A percentile compares a stretch with the other conserved stretches of the same genome.
These are phyloP conservation scores for Thyridium curvatum DNA, from an alignment of 2,329 filamentous ascomycete genomes.

Conservation along the genomic window DNA sequence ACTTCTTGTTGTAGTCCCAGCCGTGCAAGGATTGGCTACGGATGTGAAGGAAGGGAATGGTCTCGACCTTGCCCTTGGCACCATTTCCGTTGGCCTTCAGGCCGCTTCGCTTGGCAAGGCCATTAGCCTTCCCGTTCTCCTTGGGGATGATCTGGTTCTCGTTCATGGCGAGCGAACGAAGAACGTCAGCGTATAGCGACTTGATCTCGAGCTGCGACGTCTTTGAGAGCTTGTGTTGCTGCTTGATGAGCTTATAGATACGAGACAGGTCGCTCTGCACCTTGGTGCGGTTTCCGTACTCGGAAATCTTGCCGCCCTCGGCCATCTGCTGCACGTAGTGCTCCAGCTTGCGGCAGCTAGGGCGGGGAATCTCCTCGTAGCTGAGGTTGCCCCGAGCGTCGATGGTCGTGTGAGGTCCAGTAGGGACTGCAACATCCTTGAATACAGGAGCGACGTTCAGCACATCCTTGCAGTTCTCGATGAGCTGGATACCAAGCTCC, in stretches of 20 bases:
- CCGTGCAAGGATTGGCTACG: constrained; percentile 91
- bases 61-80: constrained; percentile 88
- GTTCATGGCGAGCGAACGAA: constrained; percentile 94
- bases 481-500: constrained; percentile 84
- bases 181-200: constrained; percentile 85
- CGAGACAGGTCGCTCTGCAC: constrained; percentile 92
- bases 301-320: constrained; percentile 94
- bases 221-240: constrained; percentile 97
- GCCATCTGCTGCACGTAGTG: constrained; percentile 99
- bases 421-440: constrained; percentile 92
- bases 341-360: constrained; percentile 92
- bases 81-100: constrained; percentile 44
- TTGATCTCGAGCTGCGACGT: constrained; percentile 96
- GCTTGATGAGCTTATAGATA: constrained; percentile 97
- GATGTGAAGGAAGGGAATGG: constrained; percentile 93
- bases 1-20: constrained; percentile 99
- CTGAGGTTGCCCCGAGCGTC: constrained; percentile 88
- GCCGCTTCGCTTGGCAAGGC: constrained; percentile 40
- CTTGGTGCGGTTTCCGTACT: constrained; percentile 97
- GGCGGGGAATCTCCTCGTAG: constrained; percentile 80
- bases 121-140: constrained; percentile 63
- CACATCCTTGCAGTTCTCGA: constrained; percentile 96
- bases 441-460: constrained; percentile 78
- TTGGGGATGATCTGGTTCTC: constrained; percentile 93
- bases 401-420: constrained; percentile 86